Conservation (phyloP, 768 basidiomycete genomes). For the Tricholoma matsutake region DNA sequence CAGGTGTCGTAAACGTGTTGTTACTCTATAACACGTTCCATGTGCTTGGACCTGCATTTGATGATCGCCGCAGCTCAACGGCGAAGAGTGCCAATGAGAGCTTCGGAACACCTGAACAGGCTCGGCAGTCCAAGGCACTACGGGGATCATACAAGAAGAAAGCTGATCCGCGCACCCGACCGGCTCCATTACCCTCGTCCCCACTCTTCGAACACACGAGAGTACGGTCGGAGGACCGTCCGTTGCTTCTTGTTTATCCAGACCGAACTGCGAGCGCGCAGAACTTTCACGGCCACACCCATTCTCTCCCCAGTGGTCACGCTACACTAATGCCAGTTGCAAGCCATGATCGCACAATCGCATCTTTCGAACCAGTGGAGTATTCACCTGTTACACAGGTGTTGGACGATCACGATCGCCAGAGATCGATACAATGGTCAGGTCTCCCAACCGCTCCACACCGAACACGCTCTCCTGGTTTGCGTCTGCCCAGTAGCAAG, state of each 20-base stretch:
- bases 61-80: conserved; percentile 23
- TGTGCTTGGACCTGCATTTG: conserved; percentile 52
- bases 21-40: conserved; percentile 71
- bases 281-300: conserved; percentile 21
- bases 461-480: conserved; percentile 22
- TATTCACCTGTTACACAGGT: conserved; percentile 5
- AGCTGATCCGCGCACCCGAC: conserved; percentile 19
- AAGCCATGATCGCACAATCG: conserved; percentile 21
- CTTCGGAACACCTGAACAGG: conserved; percentile 21
- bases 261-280: conserved; percentile 19
- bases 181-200: conserved; percentile 5
- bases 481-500: conserved; percentile 14
- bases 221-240: conserved; percentile 7
- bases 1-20: conserved; percentile 62
- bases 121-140: conserved; percentile 14
- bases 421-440: conserved; percentile 22
- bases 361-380: conserved; percentile 16
- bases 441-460: conserved; percentile 40
- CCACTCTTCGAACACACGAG: conserved; percentile 7
- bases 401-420: conserved; percentile 18
- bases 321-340: conserved; percentile 24
- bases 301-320: conserved; percentile 21
- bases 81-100: conserved; percentile 28
- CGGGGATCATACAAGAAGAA: conserved; percentile 16
- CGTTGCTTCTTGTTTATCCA: conserved; percentile 19